phyloP scores from a whole-genome alignment of 192 early-diverging fungal genomes.

The Linnemannia elongata region DNA sequence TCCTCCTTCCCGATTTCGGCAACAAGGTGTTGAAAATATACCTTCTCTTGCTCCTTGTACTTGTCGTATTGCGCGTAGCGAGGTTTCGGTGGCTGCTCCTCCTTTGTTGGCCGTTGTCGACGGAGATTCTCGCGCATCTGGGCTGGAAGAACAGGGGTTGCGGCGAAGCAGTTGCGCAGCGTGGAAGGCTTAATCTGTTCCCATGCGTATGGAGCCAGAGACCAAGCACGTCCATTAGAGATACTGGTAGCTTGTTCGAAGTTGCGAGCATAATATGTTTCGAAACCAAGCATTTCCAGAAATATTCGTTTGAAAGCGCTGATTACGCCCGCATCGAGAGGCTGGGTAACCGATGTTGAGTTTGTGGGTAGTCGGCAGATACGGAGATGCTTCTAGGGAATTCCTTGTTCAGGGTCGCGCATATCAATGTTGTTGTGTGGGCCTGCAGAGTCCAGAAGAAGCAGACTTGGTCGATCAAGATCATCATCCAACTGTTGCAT shows the following conservation, averaged over 20 bases:
- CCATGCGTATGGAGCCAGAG: constrained; percentile 18
- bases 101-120: not conserved
- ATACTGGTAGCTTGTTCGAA: not conserved
- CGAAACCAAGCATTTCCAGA: constrained; percentile 20
- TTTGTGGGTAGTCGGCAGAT: constrained; percentile 21
- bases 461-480: not conserved
- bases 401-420: too few relatives aligned
- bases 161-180: constrained; percentile 20
- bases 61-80: not conserved
- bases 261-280: constrained; percentile 16
- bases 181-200: not conserved
- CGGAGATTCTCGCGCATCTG: constrained; percentile 1
- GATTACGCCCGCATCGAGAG: constrained; percentile 26
- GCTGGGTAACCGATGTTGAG: constrained; percentile 23
- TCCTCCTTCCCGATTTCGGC: too few relatives aligned
- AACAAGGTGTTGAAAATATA: too few relatives aligned
- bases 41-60: not conserved
- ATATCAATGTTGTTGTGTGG: constrained; percentile 14
- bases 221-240: constrained; percentile 13
- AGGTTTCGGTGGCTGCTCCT: not conserved
- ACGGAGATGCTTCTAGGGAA: constrained; percentile 16
- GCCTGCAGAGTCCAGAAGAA: constrained; percentile 14
- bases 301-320: constrained; percentile 28
- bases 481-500: constrained; percentile 15
- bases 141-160: constrained; percentile 10